A percentile compares a stretch with the other conserved stretches of the same genome.
Evolutionary conservation across 2,329 filamentous ascomycete genomes (phyloP).

Genomic region (Dothideomycetes sp.): DNA sequence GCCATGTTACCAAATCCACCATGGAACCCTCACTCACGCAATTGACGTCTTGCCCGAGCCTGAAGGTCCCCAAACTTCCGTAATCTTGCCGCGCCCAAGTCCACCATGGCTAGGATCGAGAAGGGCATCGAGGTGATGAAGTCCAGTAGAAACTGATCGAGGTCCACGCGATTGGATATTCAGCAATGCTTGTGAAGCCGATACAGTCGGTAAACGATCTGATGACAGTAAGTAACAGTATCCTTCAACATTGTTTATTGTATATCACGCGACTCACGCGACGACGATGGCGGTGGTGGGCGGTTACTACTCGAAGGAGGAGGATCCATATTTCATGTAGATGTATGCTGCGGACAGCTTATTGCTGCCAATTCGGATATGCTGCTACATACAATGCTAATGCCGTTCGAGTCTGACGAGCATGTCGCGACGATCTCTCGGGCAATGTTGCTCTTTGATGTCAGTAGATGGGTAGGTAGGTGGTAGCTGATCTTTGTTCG

Average conservation of each 20-base stretch:
- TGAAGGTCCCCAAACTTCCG: slow-evolving; percentile 80
- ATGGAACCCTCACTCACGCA: no score
- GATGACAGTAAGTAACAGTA: slow-evolving; percentile 5
- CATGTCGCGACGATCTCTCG: no score
- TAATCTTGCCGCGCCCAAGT: slow-evolving; percentile 65
- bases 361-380: no score
- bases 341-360: neutral
- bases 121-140: slow-evolving; percentile 39
- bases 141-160: slow-evolving; percentile 39
- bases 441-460: no score
- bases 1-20: no score
- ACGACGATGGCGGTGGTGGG: slow-evolving; percentile 22
- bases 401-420: no score
- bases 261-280: slow-evolving; percentile 26
- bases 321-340: neutral
- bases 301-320: slow-evolving; percentile 16
- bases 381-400: no score
- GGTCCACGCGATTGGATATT: slow-evolving; percentile 45
- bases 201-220: slow-evolving; percentile 71
- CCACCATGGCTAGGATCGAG: slow-evolving; percentile 42
- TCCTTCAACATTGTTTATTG: neutral
- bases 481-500: no score
- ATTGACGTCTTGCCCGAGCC: slow-evolving; percentile 78
- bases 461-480: no score
- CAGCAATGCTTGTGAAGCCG: slow-evolving; percentile 62